Evolutionary conservation across 225 moss, liverwort and hornwort species (phyloP).

Genomic region (Pseudoscleropodium purum): DNA sequence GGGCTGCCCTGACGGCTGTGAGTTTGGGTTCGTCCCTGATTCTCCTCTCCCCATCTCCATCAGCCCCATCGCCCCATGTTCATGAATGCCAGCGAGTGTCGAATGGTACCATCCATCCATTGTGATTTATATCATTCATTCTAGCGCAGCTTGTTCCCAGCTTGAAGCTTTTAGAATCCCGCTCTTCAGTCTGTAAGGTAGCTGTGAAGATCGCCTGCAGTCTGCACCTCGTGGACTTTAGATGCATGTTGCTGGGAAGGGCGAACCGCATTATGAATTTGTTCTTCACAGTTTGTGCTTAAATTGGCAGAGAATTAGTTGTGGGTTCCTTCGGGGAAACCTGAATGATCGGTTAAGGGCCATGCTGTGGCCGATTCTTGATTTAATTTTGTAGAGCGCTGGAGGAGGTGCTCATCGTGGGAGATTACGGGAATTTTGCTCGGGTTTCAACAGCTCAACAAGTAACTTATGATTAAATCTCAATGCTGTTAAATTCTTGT

Average conservation of each 20-base stretch:
- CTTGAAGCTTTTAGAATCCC: background rate
- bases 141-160: background rate
- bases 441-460: background rate
- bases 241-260: background rate
- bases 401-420: background rate
- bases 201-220: background rate
- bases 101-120: background rate
- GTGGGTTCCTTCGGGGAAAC: background rate
- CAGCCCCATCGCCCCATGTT: background rate
- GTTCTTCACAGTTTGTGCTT: background rate
- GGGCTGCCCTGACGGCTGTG: background rate
- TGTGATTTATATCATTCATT: background rate
- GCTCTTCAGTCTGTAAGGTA: too few species aligned
- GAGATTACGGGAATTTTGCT: background rate
- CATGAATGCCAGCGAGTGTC: background rate
- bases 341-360: background rate
- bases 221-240: background rate
- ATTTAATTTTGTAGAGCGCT: background rate
- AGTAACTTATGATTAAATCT: background rate
- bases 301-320: background rate
- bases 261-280: background rate
- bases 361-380: background rate
- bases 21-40: background rate
- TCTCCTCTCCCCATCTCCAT: background rate
- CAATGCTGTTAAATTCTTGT: background rate